These are phyloP conservation scores for Phytopythium kandeliae DNA, from an alignment of 352 stramenopile genomes.

Conservation along the genomic window DNA sequence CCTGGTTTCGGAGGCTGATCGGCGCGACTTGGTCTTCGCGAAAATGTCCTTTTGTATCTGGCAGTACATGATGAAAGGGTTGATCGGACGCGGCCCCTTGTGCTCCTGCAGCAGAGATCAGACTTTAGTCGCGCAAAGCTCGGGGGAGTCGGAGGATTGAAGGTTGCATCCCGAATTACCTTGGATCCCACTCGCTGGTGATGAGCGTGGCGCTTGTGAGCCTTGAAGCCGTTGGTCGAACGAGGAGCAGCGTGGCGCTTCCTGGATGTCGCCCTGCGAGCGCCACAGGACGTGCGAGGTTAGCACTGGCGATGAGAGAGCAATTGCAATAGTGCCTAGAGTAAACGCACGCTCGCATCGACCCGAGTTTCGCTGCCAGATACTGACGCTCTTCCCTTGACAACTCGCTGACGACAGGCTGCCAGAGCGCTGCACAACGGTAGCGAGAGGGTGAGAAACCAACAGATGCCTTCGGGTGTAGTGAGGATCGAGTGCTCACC, in stretches of 20 bases:
- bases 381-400: conserved; percentile 62
- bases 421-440: conserved; percentile 43
- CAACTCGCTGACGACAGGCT: conserved; percentile 64
- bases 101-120: conserved; percentile 22
- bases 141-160: too few relatives aligned
- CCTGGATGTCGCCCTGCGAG: conserved; percentile 31
- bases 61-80: conserved; percentile 81
- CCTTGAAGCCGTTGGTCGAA: conserved; percentile 14
- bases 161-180: too few relatives aligned
- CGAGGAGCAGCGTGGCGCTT: conserved; percentile 26
- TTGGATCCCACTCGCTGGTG: conserved; percentile 22
- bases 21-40: conserved; percentile 36
- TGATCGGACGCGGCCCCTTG: conserved; percentile 59
- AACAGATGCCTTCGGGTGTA: not conserved
- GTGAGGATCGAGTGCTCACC: conserved; percentile 12
- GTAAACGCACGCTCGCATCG: conserved; percentile 27
- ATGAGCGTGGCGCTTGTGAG: conserved; percentile 13
- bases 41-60: conserved; percentile 71
- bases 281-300: too few relatives aligned
- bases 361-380: conserved; percentile 41
- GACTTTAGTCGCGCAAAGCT: too few relatives aligned
- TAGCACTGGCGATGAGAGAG: too few relatives aligned
- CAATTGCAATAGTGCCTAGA: too few relatives aligned
- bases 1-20: conserved; percentile 60
- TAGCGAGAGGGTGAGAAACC: not conserved